Evolutionary conservation across 495 filamentous ascomycete genomes (phyloP).

Genomic region (Aspergillus sclerotioniger): DNA sequence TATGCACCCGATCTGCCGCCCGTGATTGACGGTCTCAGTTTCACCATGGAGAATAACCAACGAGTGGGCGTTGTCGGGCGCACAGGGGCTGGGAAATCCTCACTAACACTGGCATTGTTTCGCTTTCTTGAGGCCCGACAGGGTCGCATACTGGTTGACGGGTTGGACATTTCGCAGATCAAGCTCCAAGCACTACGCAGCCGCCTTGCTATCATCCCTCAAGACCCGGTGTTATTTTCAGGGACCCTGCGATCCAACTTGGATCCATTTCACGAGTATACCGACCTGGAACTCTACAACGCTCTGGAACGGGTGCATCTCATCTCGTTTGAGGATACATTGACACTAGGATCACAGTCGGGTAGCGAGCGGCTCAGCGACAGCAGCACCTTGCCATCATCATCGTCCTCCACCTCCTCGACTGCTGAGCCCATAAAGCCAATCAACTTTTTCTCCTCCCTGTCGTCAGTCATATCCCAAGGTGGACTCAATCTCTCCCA

Average conservation of each 20-base stretch:
- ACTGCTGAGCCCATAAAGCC: constrained; percentile 27
- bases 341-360: constrained; percentile 34
- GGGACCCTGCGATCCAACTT: constrained; percentile 82
- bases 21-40: constrained; percentile 71
- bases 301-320: constrained; percentile 77
- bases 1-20: constrained; percentile 77
- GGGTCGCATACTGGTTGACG: constrained; percentile 72
- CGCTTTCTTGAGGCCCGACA: constrained; percentile 74
- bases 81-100: constrained; percentile 86
- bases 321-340: constrained; percentile 43
- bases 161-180: constrained; percentile 72
- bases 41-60: constrained; percentile 68
- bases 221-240: constrained; percentile 84
- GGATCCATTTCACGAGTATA: constrained; percentile 74
- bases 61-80: constrained; percentile 81
- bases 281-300: constrained; percentile 68
- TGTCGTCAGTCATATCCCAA: constrained; percentile 65
- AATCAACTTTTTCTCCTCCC: constrained; percentile 64
- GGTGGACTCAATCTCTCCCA: constrained; percentile 81
- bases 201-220: constrained; percentile 79
- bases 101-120: constrained; percentile 77
- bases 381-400: constrained; percentile 27
- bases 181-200: constrained; percentile 70
- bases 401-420: constrained; percentile 22
- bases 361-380: constrained; percentile 23